Conservation (phyloP, 257 asterid genomes). For the Hygrophila difformis region DNA sequence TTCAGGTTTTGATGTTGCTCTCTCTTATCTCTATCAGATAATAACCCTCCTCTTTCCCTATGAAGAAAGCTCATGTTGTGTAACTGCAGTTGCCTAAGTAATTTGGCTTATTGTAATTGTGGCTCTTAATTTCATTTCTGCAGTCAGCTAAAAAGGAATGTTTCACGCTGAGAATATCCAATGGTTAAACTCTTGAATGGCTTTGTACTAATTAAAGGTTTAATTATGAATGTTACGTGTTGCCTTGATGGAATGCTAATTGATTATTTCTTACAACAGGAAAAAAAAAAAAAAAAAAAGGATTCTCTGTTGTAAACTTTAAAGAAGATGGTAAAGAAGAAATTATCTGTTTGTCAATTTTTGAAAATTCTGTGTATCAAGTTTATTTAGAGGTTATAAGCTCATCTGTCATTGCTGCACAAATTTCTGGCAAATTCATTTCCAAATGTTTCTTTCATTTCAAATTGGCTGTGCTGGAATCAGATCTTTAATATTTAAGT, state of each 20-base stretch:
- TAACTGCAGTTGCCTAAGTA: not conserved
- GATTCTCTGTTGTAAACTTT: not conserved
- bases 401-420: not conserved
- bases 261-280: not conserved
- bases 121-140: not conserved
- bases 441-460: not conserved
- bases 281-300: not conserved
- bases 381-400: not conserved
- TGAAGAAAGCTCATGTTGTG: too few relatives aligned
- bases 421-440: not conserved
- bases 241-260: not conserved
- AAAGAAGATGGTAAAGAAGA: constrained; percentile 1
- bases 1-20: constrained; percentile 55
- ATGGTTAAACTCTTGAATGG: not conserved
- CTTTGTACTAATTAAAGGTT: not conserved
- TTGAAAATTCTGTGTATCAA: not conserved
- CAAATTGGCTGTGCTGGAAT: too few relatives aligned
- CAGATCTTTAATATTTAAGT: too few relatives aligned
- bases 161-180: not conserved
- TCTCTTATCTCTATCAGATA: too few relatives aligned
- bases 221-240: not conserved
- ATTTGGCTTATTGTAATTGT: constrained; percentile 6
- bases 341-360: not conserved
- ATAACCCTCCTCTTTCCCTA: too few relatives aligned
- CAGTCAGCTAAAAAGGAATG: not conserved